Percentiles rank a stretch among this genome's conserved stretches.
phyloP scores from a whole-genome alignment of 495 filamentous ascomycete genomes.

The Annulohypoxylon stygium region DNA sequence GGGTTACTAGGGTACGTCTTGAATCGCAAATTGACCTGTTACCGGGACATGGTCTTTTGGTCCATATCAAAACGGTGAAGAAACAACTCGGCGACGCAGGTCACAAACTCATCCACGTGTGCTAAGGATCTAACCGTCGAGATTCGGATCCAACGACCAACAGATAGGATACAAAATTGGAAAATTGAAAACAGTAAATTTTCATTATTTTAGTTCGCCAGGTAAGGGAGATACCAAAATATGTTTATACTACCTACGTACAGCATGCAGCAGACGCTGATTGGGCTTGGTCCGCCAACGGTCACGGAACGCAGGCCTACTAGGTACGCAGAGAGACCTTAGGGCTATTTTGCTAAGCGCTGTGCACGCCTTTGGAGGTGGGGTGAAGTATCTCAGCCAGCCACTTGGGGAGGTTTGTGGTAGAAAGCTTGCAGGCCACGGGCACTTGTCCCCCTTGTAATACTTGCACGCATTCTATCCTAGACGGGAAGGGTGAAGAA shows the following conservation, averaged over 20 bases:
- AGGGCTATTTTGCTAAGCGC: slow-evolving; percentile 49
- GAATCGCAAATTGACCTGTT: slow-evolving; percentile 23
- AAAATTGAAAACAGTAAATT: slow-evolving; percentile 34
- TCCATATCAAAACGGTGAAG: slow-evolving; percentile 22
- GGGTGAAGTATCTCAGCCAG: slow-evolving; percentile 45
- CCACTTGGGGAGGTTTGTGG: slow-evolving; percentile 39
- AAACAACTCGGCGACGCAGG: slow-evolving; percentile 27
- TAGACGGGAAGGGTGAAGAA: slow-evolving; percentile 34
- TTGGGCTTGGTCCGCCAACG: slow-evolving; percentile 22
- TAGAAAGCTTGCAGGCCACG: slow-evolving; percentile 30
- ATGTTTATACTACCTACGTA: slow-evolving; percentile 41
- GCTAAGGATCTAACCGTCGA: slow-evolving; percentile 14
- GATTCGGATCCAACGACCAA: slow-evolving; percentile 28
- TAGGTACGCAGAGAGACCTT: slow-evolving; percentile 30
- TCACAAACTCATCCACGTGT: slow-evolving; percentile 24
- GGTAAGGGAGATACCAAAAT: slow-evolving; percentile 38
- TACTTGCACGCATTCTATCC: slow-evolving; percentile 26
- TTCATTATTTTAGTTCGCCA: slow-evolving; percentile 25
- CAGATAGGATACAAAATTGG: slow-evolving; percentile 24
- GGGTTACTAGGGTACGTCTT: slow-evolving; percentile 10
- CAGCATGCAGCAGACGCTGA: slow-evolving; percentile 41
- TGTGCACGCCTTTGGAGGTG: slow-evolving; percentile 41
- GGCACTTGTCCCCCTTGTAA: slow-evolving; percentile 29
- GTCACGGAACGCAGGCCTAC: slow-evolving; percentile 39
- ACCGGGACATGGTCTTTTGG: slow-evolving; percentile 32